These are phyloP conservation scores for Citrus medica DNA, from an alignment of 345 rosid species.

Conservation along the genomic window DNA sequence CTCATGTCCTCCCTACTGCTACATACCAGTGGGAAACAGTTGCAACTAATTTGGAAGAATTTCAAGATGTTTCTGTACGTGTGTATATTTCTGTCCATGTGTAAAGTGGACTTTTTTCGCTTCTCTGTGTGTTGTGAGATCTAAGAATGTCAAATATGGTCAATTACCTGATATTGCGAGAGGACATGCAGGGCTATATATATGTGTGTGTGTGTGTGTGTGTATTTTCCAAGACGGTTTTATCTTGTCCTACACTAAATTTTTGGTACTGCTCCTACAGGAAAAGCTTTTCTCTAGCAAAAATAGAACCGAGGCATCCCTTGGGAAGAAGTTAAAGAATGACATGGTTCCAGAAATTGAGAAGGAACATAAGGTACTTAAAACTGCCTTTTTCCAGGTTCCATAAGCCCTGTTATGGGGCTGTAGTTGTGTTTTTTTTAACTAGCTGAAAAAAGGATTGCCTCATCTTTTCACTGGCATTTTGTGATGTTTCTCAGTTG, in stretches of 20 bases:
- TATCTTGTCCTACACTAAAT: neutral
- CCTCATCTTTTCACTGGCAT: neutral
- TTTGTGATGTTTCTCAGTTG: neutral
- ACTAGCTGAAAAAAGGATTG: neutral
- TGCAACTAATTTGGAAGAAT: slow-evolving; percentile 95
- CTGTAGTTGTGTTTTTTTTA: neutral
- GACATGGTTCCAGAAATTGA: slow-evolving; percentile 98
- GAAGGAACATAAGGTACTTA: slow-evolving; percentile 86
- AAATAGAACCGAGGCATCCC: slow-evolving; percentile 82
- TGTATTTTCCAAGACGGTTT: neutral
- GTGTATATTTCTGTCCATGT: slow-evolving; percentile 1
- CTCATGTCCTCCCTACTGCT: slow-evolving; percentile 59
- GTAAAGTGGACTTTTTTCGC: neutral
- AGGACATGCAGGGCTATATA: neutral
- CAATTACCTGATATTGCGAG: neutral
- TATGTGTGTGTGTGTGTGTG: too few relatives aligned
- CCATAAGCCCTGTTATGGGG: too few relatives aligned
- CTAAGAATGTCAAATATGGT: neutral
- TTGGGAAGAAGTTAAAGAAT: slow-evolving; percentile 86
- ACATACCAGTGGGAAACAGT: slow-evolving; percentile 96
- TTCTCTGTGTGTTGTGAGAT: neutral
- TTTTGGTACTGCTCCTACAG: slow-evolving; percentile 42
- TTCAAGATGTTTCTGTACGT: slow-evolving; percentile 80
- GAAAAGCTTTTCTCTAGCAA: slow-evolving; percentile 81
- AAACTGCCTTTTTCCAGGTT: slow-evolving; percentile 1